These are phyloP conservation scores for Fennellomyces sp. DNA, from an alignment of 371 early-diverging fungal genomes.

Conservation along the genomic window DNA sequence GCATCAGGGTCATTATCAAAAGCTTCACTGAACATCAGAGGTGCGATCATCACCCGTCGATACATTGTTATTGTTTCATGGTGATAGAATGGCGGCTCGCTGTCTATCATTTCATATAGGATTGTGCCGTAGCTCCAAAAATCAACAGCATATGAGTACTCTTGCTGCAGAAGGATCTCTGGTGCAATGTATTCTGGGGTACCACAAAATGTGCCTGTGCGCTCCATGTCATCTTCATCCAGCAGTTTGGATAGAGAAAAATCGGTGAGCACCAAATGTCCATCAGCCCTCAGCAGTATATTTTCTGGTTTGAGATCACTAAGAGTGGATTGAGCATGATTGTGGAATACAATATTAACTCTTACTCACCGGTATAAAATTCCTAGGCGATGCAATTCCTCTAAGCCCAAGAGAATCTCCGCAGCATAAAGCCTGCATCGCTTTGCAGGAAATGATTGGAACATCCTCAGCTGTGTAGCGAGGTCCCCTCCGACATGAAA, in stretches of 20 bases:
- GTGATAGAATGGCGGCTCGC: conserved; percentile 79
- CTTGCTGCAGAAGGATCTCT: conserved; percentile 81
- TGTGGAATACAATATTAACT: too few relatives aligned
- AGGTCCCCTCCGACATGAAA: conserved; percentile 95
- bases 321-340: too few relatives aligned
- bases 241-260: conserved; percentile 86
- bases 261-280: conserved; percentile 88
- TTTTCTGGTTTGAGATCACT: conserved; percentile 89
- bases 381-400: conserved; percentile 84
- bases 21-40: conserved; percentile 69
- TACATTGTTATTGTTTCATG: conserved; percentile 81
- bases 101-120: conserved; percentile 82
- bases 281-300: conserved; percentile 74
- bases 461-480: conserved; percentile 78
- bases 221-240: conserved; percentile 38
- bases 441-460: conserved; percentile 35
- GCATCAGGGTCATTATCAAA: conserved; percentile 62
- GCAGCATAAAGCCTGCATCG: conserved; percentile 75
- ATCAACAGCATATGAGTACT: conserved; percentile 90
- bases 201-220: conserved; percentile 92
- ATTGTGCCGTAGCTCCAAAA: conserved; percentile 97
- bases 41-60: conserved; percentile 71
- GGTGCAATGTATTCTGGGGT: conserved; percentile 93
- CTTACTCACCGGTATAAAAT: conserved; percentile 79
- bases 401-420: conserved; percentile 86